Conservation (phyloP, 1,139 yeast genomes). For the Nakaseomyces nivariensis region DNA sequence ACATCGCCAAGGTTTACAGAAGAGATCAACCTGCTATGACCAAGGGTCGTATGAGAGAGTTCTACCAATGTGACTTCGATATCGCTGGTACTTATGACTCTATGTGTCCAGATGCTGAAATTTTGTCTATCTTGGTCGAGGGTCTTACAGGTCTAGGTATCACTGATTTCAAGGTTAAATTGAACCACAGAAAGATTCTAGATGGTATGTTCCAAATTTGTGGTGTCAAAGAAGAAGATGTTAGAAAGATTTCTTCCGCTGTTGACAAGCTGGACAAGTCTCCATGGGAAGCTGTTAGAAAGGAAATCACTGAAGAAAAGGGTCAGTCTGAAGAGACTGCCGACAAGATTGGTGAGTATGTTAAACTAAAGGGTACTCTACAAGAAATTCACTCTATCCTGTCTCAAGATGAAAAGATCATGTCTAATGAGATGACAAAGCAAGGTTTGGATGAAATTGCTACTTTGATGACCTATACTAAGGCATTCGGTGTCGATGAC, state of each 20-base stretch:
- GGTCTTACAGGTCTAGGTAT: constrained; percentile 80
- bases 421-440: constrained; percentile 59
- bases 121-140: constrained; percentile 69
- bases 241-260: constrained; percentile 85
- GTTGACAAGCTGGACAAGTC: constrained; percentile 91
- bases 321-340: constrained; percentile 86
- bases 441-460: constrained; percentile 76
- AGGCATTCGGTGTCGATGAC: constrained; percentile 62
- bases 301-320: constrained; percentile 87
- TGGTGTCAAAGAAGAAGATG: constrained; percentile 91
- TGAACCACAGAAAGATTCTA: constrained; percentile 88
- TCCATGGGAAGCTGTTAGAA: constrained; percentile 90
- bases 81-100: constrained; percentile 84
- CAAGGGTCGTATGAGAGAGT: constrained; percentile 98
- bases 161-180: constrained; percentile 76
- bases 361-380: constrained; percentile 69
- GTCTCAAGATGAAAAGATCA: constrained; percentile 45
- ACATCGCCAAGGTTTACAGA: constrained; percentile 94
- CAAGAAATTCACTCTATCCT: constrained; percentile 55
- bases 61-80: constrained; percentile 96
- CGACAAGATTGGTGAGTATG: constrained; percentile 84
- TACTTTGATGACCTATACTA: constrained; percentile 61
- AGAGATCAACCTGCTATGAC: constrained; percentile 99
- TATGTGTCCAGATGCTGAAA: constrained; percentile 95
- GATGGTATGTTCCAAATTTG: constrained; percentile 94